These are phyloP conservation scores for Aspergillus bertholletiae DNA, from an alignment of 495 filamentous ascomycete genomes.

Conservation along the genomic window DNA sequence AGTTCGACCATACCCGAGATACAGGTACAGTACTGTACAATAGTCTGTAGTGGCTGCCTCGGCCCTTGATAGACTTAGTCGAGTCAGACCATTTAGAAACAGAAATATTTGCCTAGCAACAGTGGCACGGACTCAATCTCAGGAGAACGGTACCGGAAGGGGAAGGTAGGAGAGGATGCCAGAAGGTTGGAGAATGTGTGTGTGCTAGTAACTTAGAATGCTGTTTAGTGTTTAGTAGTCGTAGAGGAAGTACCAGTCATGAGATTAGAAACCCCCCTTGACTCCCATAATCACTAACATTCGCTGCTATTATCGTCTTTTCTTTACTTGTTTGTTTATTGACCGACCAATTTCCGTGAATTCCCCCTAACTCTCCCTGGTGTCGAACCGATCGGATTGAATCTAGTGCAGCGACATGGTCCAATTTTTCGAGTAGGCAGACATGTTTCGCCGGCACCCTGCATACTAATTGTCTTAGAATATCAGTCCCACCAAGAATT, in stretches of 20 bases:
- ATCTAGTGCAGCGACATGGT: background rate
- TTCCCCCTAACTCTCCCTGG: background rate
- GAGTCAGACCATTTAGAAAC: background rate
- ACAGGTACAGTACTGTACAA: background rate
- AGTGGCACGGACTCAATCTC: background rate
- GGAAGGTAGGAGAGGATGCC: no score
- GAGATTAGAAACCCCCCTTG: slow-evolving; percentile 6
- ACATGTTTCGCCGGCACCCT: background rate
- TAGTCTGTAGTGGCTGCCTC: background rate
- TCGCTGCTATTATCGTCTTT: background rate
- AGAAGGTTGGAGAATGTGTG: no score
- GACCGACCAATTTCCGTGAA: background rate
- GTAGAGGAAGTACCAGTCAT: background rate
- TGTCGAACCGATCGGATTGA: background rate
- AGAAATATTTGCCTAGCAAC: background rate
- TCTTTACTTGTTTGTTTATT: background rate
- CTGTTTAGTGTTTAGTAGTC: no score
- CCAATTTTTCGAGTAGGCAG: background rate
- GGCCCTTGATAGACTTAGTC: no score
- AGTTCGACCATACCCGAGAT: background rate
- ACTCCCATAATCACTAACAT: background rate
- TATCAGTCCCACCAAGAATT: background rate
- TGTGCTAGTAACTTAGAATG: no score
- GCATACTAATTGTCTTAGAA: background rate
- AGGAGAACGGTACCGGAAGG: no score